Conservation (phyloP, 2,329 filamentous ascomycete genomes). For the Didymella exigua region DNA sequence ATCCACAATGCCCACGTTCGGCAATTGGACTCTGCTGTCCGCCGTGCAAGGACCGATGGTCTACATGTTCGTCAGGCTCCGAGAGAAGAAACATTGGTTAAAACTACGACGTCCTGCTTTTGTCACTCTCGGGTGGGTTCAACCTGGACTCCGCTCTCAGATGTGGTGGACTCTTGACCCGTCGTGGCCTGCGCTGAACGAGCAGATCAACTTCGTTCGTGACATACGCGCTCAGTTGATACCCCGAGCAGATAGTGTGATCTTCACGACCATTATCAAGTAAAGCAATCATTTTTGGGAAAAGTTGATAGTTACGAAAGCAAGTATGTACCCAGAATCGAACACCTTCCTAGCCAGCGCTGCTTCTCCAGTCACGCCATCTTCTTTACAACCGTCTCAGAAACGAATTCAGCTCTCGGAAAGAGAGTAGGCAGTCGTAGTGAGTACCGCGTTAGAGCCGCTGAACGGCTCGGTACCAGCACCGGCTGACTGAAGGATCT, state of each 20-base stretch:
- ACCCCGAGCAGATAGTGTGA: too few relatives aligned
- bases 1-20: neutral
- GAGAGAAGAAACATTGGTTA: neutral
- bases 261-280: too few relatives aligned
- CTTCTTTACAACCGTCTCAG: too few relatives aligned
- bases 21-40: neutral
- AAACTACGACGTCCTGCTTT: neutral
- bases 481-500: slow-evolving; percentile 61
- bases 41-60: neutral
- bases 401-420: slow-evolving; percentile 22
- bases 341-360: neutral
- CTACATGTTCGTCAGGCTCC: neutral
- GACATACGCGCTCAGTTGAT: neutral
- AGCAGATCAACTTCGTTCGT: neutral
- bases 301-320: too few relatives aligned
- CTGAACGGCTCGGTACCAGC: slow-evolving; percentile 64
- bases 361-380: neutral
- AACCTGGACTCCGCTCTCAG: neutral
- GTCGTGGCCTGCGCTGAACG: neutral
- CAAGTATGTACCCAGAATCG: slow-evolving; percentile 4
- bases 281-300: neutral
- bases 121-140: neutral
- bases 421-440: slow-evolving; percentile 49
- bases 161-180: neutral
- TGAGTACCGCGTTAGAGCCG: slow-evolving; percentile 55